Evolutionary conservation across 192 early-diverging fungal species (phyloP), one percentile per base, ranked within the genome.

Genomic region (Gamsiella multidivaricata): DNA sequence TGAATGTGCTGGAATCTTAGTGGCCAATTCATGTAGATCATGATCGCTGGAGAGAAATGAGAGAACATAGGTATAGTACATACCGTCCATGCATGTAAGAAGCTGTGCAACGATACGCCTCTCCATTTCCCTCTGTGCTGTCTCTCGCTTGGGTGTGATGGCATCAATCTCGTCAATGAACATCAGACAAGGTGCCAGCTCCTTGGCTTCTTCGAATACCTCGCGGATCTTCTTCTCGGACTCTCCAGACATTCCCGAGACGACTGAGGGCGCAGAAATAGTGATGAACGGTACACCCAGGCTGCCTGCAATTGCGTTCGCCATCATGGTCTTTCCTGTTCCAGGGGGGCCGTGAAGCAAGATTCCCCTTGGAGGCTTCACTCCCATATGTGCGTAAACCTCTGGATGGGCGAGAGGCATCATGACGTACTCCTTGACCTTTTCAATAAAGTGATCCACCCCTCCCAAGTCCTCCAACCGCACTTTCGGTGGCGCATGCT

Each of bases 161-260:
- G 95, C 94, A 79, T 99, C 97, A 60, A 99, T 98, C 79, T 99
- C 97, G 72, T 99, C 97, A 66, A 99, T 96, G 65, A 99, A 99
- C 56, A 99, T 84, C 25, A 99, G 68, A 80, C 94, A 96, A 0
- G 95, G 95, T 8, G 95, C 95, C 60, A 90, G 76, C 7, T 85
- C 90, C 55, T 88, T 93, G 5, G 96, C 97, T 69, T 98, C 95
- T n/a, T 96, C 94, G 87, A 99, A 99, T 0, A 99, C 87, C 69
- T 98, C 97, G 31, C 97, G 88, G 26, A 99, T 91, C 84, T 98
- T 98, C 79, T 98, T 97, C 79, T 99, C 97, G 7, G 94, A 96
- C 81, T 99, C 97, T 45, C 97, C 97, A 20, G 96, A 97, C 95
- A 98, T 97, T 15, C 96, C 96, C 20, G 94, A 95, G 9, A 99